Evolutionary conservation across 352 stramenopile species (phyloP).

Genomic region (Phytophthora gonapodyides): DNA sequence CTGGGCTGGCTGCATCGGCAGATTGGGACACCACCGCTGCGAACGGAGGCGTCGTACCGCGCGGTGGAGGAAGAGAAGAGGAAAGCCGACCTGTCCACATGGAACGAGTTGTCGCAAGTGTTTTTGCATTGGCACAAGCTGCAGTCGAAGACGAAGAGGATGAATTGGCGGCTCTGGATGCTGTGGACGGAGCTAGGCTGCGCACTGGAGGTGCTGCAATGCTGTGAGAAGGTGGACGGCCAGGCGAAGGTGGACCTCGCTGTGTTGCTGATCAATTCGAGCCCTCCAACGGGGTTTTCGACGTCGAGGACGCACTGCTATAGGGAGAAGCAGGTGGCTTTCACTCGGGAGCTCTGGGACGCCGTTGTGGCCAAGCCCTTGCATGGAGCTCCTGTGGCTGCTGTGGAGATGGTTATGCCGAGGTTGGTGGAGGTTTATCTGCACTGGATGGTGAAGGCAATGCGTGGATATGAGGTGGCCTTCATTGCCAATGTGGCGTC

Average conservation of each 20-base stretch:
- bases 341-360: constrained; percentile 32
- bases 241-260: not conserved
- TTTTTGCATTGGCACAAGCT: constrained; percentile 33
- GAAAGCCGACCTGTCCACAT: not conserved
- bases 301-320: constrained; percentile 21
- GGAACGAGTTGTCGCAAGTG: constrained; percentile 16
- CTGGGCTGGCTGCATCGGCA: constrained; percentile 26
- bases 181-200: constrained; percentile 39
- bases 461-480: constrained; percentile 39
- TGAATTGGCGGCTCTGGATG: constrained; percentile 33
- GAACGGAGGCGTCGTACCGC: not conserved
- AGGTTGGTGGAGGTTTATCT: constrained; percentile 32
- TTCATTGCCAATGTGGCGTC: constrained; percentile 41
- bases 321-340: constrained; percentile 30
- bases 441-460: constrained; percentile 37
- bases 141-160: constrained; percentile 12
- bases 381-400: constrained; percentile 6
- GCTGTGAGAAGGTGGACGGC: not conserved
- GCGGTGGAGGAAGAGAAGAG: constrained; percentile 8
- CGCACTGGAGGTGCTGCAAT: constrained; percentile 25
- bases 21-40: constrained; percentile 9
- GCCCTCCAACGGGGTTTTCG: constrained; percentile 20
- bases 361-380: constrained; percentile 27
- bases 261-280: constrained; percentile 5
- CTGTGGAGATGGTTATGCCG: not conserved